These are phyloP conservation scores for Citrullus colocynthis DNA, from an alignment of 306 rosid genomes.

Conservation along the genomic window DNA sequence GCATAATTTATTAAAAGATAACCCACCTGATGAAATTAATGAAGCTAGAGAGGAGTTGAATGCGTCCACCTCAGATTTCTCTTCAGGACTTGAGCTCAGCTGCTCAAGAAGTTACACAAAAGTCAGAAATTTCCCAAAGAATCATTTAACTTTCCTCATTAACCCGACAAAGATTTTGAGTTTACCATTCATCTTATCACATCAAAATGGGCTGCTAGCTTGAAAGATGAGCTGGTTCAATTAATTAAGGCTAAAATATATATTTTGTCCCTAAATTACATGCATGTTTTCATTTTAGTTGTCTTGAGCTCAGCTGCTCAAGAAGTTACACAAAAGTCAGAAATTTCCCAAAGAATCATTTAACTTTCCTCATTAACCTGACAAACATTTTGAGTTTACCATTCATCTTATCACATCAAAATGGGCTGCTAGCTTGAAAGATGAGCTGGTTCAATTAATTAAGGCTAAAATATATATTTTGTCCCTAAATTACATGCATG, in stretches of 20 bases:
- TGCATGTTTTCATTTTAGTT: too few relatives aligned
- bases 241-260: neutral
- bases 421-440: neutral
- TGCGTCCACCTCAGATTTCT: conserved; percentile 61
- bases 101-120: conserved; percentile 28
- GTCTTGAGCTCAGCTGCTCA: conserved; percentile 71
- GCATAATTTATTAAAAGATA: neutral
- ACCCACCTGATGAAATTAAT: conserved; percentile 68
- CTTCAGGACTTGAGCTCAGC: conserved; percentile 78
- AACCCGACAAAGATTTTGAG: neutral
- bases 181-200: neutral
- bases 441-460: neutral
- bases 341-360: conserved; percentile 7
- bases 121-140: conserved; percentile 5
- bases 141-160: conserved; percentile 5
- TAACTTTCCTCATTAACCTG: neutral
- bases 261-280: too few relatives aligned
- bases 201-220: neutral
- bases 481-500: neutral
- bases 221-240: neutral
- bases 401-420: neutral
- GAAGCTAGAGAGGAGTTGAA: conserved; percentile 76
- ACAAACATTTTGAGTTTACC: neutral
- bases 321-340: conserved; percentile 12
- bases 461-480: neutral